phyloP scores from a whole-genome alignment of 371 early-diverging fungal species.

The Batrachochytrium dendrobatidis region DNA sequence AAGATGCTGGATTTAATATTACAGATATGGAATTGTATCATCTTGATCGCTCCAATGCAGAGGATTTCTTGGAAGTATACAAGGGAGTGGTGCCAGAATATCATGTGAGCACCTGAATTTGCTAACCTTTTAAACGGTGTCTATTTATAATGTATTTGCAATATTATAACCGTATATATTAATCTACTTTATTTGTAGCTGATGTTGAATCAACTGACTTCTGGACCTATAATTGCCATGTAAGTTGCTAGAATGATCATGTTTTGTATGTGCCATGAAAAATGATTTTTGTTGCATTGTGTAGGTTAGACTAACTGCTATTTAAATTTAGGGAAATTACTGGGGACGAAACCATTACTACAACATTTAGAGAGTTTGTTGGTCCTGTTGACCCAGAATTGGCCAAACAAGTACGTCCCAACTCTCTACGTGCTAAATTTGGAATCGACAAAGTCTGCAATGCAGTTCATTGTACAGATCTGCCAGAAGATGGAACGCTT shows the following conservation, averaged over 20 bases:
- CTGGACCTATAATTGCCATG: conserved; percentile 39
- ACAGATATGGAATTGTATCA: conserved; percentile 34
- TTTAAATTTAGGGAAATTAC: conserved; percentile 30
- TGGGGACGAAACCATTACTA: conserved; percentile 22
- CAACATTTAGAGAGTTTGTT: conserved; percentile 33
- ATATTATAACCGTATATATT: no score
- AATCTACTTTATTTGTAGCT: conserved; percentile 8
- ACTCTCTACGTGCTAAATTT: conserved; percentile 37
- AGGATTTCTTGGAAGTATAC: conserved; percentile 49
- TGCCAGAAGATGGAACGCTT: conserved; percentile 41
- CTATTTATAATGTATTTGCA: not conserved
- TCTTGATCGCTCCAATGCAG: conserved; percentile 36
- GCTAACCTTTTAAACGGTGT: not conserved
- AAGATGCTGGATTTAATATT: conserved; percentile 28
- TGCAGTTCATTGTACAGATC: conserved; percentile 45
- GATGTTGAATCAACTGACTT: conserved; percentile 39
- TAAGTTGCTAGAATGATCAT: conserved; percentile 12
- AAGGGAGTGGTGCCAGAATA: conserved; percentile 48
- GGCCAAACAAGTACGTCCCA: conserved; percentile 31
- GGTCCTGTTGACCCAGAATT: conserved; percentile 43
- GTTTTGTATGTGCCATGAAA: no score
- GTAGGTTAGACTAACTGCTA: no score
- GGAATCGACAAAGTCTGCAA: conserved; percentile 39
- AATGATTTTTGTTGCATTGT: no score
- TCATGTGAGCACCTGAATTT: conserved; percentile 34